A percentile compares a stretch with the other conserved stretches of the same genome.
These are phyloP conservation scores for Haplosporangium sp. DNA, from an alignment of 371 early-diverging fungal species.

Conservation along the genomic window DNA sequence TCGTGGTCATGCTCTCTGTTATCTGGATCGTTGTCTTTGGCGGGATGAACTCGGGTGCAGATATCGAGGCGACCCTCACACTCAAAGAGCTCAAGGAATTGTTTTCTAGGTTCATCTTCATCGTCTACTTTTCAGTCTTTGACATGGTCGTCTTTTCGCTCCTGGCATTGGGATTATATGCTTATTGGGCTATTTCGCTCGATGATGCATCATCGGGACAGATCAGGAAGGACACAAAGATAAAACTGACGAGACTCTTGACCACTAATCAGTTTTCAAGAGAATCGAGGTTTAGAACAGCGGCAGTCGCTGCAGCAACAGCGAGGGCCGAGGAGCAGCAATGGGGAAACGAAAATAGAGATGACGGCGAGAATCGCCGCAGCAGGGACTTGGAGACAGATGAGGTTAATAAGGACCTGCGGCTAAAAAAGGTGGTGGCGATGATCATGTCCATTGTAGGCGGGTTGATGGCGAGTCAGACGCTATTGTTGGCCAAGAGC, in stretches of 20 bases:
- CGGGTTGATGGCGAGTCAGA: conserved; percentile 73
- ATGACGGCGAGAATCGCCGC: too few species aligned
- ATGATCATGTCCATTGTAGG: conserved; percentile 73
- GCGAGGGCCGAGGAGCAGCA: too few species aligned
- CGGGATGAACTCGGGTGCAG: conserved; percentile 71
- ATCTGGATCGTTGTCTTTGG: conserved; percentile 78
- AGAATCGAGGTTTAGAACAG: too few species aligned
- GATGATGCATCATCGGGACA: conserved; percentile 51
- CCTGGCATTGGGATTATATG: conserved; percentile 71
- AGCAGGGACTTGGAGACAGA: conserved; percentile 33
- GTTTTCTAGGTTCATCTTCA: conserved; percentile 69
- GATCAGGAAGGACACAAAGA: conserved; percentile 46
- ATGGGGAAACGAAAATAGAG: too few species aligned
- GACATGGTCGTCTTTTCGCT: conserved; percentile 66
- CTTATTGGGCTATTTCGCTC: conserved; percentile 63
- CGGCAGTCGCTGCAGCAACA: too few species aligned
- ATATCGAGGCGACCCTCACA: conserved; percentile 67
- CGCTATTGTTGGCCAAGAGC: conserved; percentile 73
- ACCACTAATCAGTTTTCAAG: conserved; percentile 46
- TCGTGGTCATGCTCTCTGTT: conserved; percentile 72
- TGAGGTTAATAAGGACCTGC: too few species aligned
- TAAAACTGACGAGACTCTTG: conserved; percentile 27
- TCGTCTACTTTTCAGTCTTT: conserved; percentile 73
- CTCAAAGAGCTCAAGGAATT: conserved; percentile 66
- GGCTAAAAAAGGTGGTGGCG: conserved; percentile 67